phyloP scores from a whole-genome alignment of 257 asterid genomes.

The Mitragyna speciosa region DNA sequence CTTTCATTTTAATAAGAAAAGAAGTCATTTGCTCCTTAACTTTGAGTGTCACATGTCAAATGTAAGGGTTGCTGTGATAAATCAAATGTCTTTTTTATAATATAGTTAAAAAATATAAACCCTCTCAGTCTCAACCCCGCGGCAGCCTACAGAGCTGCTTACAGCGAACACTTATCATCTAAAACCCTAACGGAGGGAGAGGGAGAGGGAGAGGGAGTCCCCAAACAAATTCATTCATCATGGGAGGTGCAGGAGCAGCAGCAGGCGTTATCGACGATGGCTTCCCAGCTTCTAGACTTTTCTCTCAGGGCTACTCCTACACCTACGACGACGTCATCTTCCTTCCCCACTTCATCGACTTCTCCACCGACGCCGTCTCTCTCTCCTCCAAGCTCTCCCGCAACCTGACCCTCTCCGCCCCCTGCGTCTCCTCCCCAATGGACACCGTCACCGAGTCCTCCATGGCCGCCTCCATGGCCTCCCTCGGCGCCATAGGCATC shows the following conservation, averaged over 20 bases:
- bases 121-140: no score
- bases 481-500: conserved; percentile 72
- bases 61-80: no score
- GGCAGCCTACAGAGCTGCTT: no score
- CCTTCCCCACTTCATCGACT: conserved; percentile 91
- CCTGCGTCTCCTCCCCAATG: conserved; percentile 94
- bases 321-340: conserved; percentile 91
- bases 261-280: conserved; percentile 54
- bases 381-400: conserved; percentile 73
- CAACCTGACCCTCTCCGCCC: conserved; percentile 58
- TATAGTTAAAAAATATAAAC: no score
- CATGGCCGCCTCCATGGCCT: conserved; percentile 91
- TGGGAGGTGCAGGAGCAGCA: not conserved
- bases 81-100: no score
- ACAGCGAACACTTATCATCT: no score
- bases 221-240: no score
- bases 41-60: no score
- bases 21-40: no score
- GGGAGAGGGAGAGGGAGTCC: no score
- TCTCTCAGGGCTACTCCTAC: conserved; percentile 87
- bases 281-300: conserved; percentile 55
- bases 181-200: no score
- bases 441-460: conserved; percentile 89
- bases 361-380: conserved; percentile 73
- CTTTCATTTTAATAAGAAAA: no score